These are phyloP conservation scores for Glebionis coronaria DNA, from an alignment of 129 eudicot species.

Conservation along the genomic window DNA sequence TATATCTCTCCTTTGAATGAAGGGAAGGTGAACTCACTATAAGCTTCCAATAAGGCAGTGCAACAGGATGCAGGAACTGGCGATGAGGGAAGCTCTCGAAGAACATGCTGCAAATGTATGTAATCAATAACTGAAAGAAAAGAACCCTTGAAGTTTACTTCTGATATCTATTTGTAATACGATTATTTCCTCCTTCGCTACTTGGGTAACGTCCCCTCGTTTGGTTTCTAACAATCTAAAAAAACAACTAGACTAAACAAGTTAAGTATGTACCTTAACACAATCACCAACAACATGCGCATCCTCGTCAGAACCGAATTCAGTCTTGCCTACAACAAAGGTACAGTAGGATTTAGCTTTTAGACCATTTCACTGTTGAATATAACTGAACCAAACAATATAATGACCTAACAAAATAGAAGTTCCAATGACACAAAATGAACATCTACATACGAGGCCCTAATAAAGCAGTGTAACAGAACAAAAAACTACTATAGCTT, in stretches of 20 bases:
- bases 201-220: not conserved
- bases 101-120: slow-evolving; percentile 71
- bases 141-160: not conserved
- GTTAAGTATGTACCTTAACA: slow-evolving; percentile 64
- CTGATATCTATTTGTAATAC: not conserved
- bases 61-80: slow-evolving; percentile 99
- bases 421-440: not conserved
- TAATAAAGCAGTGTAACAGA: too few relatives aligned
- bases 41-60: slow-evolving; percentile 90
- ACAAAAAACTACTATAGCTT: too few relatives aligned
- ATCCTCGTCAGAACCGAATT: slow-evolving; percentile 86
- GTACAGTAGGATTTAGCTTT: slow-evolving; percentile 22
- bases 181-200: not conserved
- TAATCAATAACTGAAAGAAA: slow-evolving; percentile 9
- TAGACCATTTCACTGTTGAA: not conserved
- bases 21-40: slow-evolving; percentile 55
- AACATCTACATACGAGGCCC: too few relatives aligned
- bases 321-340: slow-evolving; percentile 65
- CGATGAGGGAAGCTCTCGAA: slow-evolving; percentile 97
- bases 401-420: not conserved
- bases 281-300: slow-evolving; percentile 99
- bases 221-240: not conserved
- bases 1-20: not conserved
- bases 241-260: slow-evolving; percentile 1
- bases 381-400: slow-evolving; percentile 5